Evolutionary conservation across 2,329 filamentous ascomycete species (phyloP).

Genomic region (Fusarium humuli): DNA sequence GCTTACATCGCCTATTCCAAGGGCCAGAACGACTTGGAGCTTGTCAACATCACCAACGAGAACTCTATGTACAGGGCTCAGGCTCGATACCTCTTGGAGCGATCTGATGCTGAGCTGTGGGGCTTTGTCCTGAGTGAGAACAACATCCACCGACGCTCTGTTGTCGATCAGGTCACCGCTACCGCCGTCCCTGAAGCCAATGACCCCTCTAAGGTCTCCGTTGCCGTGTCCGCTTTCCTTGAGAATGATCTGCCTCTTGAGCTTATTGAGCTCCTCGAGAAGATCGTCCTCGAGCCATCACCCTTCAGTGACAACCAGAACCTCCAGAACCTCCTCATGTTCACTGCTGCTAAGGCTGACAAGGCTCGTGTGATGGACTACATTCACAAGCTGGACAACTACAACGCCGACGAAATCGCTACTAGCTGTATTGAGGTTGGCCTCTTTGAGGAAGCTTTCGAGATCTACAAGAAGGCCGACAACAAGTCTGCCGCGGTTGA

Average conservation of each 20-base stretch:
- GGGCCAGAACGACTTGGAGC: constrained; percentile 95
- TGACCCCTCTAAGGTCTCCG: constrained; percentile 93
- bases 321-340: constrained; percentile 94
- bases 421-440: constrained; percentile 94
- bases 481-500: constrained; percentile 89
- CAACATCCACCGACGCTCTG: constrained; percentile 92
- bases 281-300: constrained; percentile 99
- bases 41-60: constrained; percentile 98
- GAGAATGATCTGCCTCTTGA: constrained; percentile 91
- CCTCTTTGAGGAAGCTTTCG: constrained; percentile 95
- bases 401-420: constrained; percentile 92
- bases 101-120: constrained; percentile 92
- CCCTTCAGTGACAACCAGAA: constrained; percentile 98
- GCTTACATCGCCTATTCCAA: constrained; percentile 96
- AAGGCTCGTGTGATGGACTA: constrained; percentile 96
- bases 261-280: constrained; percentile 96
- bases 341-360: constrained; percentile 96
- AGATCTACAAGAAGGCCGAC: constrained; percentile 98
- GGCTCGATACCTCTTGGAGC: constrained; percentile 91
- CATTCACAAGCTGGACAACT: constrained; percentile 89
- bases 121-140: constrained; percentile 93
- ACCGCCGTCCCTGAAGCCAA: constrained; percentile 93
- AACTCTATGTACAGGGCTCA: constrained; percentile 99
- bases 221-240: constrained; percentile 94
- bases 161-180: constrained; percentile 95